These are phyloP conservation scores for Xylaria sp. DNA, from an alignment of 2,329 filamentous ascomycete species.

Conservation along the genomic window DNA sequence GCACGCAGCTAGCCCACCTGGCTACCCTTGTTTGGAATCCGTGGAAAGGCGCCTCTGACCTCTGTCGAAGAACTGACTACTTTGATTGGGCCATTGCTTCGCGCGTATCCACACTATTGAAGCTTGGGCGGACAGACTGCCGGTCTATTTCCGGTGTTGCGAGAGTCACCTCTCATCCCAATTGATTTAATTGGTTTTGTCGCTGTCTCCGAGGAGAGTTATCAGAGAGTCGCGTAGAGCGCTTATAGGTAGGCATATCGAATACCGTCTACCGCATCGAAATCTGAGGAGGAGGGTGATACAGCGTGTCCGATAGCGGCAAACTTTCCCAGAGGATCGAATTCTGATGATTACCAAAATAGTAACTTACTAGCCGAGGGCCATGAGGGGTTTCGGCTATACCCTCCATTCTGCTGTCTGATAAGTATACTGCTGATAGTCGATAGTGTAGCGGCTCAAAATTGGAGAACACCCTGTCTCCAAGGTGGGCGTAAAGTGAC, in stretches of 20 bases:
- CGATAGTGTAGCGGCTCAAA: not conserved
- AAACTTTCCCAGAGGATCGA: not conserved
- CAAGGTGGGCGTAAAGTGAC: not conserved
- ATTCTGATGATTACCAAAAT: not conserved
- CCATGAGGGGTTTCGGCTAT: not conserved
- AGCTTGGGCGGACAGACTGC: not conserved
- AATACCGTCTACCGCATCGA: not conserved
- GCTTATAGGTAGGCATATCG: not conserved
- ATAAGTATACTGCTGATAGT: not conserved
- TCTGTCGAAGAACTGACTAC: too few species aligned
- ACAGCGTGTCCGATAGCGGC: constrained; percentile 19
- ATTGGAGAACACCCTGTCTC: not conserved
- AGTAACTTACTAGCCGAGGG: not conserved
- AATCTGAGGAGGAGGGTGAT: not conserved
- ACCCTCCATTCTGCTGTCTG: not conserved
- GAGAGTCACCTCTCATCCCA: not conserved
- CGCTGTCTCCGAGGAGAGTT: not conserved
- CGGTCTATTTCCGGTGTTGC: constrained; percentile 19
- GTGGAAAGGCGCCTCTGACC: not conserved
- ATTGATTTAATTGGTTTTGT: not conserved
- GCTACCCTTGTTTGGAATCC: not conserved
- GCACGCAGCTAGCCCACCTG: too few species aligned
- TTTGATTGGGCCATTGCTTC: constrained; percentile 16
- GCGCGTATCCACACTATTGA: not conserved
- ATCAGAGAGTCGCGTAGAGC: constrained; percentile 15